phyloP scores from a whole-genome alignment of 148 eudicot species.

The Talinum fruticosum region DNA sequence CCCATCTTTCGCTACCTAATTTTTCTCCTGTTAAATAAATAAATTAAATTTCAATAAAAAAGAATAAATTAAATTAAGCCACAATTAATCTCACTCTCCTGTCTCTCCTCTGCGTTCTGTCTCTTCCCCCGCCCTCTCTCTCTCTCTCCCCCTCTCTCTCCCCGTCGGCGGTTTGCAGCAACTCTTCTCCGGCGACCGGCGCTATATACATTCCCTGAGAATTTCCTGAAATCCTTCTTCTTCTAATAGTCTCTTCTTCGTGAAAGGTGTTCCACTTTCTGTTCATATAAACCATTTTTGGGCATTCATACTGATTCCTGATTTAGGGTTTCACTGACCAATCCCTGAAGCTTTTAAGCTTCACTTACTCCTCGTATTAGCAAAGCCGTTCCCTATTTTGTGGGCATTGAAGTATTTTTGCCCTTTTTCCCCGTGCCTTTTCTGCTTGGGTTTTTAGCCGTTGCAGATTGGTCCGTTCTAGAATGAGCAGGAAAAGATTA shows the following conservation, averaged over 20 bases:
- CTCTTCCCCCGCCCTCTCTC: not conserved
- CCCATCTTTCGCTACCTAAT: not conserved
- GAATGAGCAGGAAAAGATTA: not conserved
- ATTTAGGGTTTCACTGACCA: constrained; percentile 11
- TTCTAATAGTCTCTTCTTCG: not conserved
- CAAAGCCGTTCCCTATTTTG: too few relatives aligned
- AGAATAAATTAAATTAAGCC: not conserved
- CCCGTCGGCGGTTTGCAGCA: not conserved
- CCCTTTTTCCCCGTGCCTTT: not conserved
- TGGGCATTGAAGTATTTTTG: not conserved
- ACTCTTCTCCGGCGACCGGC: not conserved
- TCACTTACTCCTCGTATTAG: not conserved
- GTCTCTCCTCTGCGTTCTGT: not conserved
- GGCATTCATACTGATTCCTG: constrained; percentile 1
- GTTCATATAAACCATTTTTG: not conserved
- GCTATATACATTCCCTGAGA: not conserved
- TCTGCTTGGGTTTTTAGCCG: constrained; percentile 23
- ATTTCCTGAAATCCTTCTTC: not conserved
- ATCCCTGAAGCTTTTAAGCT: not conserved
- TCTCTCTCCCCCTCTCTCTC: constrained; percentile 11
- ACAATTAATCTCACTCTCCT: not conserved
- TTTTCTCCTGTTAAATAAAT: not conserved
- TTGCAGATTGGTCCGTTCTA: constrained; percentile 4
- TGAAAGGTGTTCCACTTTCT: not conserved
- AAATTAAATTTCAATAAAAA: not conserved